A percentile compares a stretch with the other conserved stretches of the same genome.
phyloP scores from a whole-genome alignment of 495 filamentous ascomycete genomes.

The Aspergillus taichungensis region DNA sequence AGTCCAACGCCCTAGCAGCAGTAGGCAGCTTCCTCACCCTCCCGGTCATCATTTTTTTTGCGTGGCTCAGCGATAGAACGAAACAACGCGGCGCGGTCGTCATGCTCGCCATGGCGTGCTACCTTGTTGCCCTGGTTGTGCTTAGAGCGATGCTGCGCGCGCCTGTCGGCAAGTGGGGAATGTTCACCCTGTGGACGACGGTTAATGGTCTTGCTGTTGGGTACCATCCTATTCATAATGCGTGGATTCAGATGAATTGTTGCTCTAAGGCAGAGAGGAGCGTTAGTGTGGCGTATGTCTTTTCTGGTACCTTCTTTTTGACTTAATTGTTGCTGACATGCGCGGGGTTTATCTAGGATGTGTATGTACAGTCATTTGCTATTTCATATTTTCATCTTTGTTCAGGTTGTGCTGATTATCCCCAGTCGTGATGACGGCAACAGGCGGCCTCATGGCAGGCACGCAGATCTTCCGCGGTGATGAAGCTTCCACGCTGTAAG shows the following conservation, averaged over 20 bases:
- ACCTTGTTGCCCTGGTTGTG: conserved; percentile 15
- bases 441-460: conserved; percentile 21
- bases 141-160: conserved; percentile 6
- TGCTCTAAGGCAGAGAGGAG: conserved; percentile 17
- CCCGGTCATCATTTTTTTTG: conserved; percentile 23
- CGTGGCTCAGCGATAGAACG: conserved; percentile 19
- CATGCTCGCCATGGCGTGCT: conserved; percentile 13
- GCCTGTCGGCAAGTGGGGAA: conserved; percentile 14
- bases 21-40: conserved; percentile 23
- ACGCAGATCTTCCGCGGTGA: conserved; percentile 22
- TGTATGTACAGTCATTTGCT: conserved; percentile 12
- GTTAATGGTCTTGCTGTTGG: conserved; percentile 24
- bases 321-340: neutral
- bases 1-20: conserved; percentile 27
- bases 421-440: conserved; percentile 23
- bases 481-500: conserved; percentile 6
- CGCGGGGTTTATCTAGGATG: conserved; percentile 10
- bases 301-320: neutral
- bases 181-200: conserved; percentile 22
- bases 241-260: conserved; percentile 28
- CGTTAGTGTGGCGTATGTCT: conserved; percentile 22
- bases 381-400: neutral
- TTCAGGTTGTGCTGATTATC: neutral
- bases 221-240: conserved; percentile 29
- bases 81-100: conserved; percentile 16